phyloP scores from a whole-genome alignment of 345 rosid species.

The Isatis tinctoria region DNA sequence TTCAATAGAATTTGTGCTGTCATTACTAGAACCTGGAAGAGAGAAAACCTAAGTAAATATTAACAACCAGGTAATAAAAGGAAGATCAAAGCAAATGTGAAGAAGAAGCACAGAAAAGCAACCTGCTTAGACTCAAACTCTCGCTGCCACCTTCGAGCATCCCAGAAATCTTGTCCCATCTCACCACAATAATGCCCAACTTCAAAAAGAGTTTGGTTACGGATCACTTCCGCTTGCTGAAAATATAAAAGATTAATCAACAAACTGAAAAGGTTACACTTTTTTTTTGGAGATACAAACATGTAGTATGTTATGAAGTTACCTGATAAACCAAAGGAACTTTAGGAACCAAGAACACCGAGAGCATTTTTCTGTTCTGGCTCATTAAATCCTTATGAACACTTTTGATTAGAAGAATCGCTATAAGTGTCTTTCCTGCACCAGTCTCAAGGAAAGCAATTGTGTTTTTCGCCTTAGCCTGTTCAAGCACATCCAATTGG shows the following conservation, averaged over 20 bases:
- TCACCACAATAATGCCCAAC: slow-evolving; percentile 98
- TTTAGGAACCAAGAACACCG: slow-evolving; percentile 96
- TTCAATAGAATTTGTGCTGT: slow-evolving; percentile 95
- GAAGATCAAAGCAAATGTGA: background rate
- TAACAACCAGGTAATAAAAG: background rate
- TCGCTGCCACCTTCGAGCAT: slow-evolving; percentile 85
- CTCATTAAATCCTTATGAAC: slow-evolving; percentile 51
- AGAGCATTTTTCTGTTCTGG: slow-evolving; percentile 73
- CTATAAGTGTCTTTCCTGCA: slow-evolving; percentile 96
- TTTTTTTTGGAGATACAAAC: background rate
- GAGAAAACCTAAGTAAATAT: background rate
- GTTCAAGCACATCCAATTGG: slow-evolving; percentile 96
- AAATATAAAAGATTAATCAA: slow-evolving; percentile 13
- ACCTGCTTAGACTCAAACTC: slow-evolving; percentile 97
- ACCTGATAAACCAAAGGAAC: slow-evolving; percentile 98
- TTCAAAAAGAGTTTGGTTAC: slow-evolving; percentile 60
- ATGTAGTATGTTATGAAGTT: background rate
- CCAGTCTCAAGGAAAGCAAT: slow-evolving; percentile 99
- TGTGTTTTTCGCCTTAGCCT: slow-evolving; percentile 84
- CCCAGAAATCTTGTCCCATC: slow-evolving; percentile 97
- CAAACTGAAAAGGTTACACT: background rate
- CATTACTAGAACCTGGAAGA: slow-evolving; percentile 81
- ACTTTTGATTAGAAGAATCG: slow-evolving; percentile 85
- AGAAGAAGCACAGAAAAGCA: slow-evolving; percentile 2
- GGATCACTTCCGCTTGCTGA: slow-evolving; percentile 97